Evolutionary conservation across 2,329 filamentous ascomycete species (phyloP).

Genomic region (Diaporthe longicolla): DNA sequence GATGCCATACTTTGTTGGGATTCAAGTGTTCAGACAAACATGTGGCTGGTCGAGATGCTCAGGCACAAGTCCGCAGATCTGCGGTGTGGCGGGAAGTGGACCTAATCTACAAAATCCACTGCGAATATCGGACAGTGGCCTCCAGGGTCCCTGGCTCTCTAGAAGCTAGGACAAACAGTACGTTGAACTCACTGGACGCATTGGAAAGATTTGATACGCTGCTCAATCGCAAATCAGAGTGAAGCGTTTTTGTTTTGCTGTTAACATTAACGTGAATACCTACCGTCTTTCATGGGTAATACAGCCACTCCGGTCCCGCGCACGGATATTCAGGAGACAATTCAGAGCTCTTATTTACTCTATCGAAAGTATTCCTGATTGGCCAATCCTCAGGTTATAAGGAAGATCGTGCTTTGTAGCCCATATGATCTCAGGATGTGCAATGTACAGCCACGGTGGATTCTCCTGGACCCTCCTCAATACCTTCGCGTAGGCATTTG

Average conservation of each 20-base stretch:
- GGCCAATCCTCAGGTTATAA: neutral
- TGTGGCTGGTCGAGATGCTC: neutral
- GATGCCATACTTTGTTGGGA: neutral
- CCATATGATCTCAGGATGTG: neutral
- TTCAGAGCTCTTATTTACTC: too few species aligned
- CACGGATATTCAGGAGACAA: too few species aligned
- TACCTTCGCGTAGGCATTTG: neutral
- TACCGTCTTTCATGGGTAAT: too few species aligned
- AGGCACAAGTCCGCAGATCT: neutral
- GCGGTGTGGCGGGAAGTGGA: neutral
- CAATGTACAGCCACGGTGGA: constrained; percentile 4
- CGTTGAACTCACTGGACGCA: too few species aligned
- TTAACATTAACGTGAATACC: too few species aligned
- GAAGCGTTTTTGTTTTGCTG: too few species aligned
- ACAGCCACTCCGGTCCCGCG: too few species aligned
- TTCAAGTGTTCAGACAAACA: neutral
- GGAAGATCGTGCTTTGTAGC: neutral
- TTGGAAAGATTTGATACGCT: too few species aligned
- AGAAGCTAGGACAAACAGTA: neutral
- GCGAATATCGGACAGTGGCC: neutral
- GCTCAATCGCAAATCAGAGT: too few species aligned
- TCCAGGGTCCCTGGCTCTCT: neutral
- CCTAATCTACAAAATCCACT: neutral
- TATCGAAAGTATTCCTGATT: neutral
- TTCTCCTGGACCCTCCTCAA: neutral